phyloP scores from a whole-genome alignment of 768 basidiomycete species.

The Mrakia hoshinonis region DNA sequence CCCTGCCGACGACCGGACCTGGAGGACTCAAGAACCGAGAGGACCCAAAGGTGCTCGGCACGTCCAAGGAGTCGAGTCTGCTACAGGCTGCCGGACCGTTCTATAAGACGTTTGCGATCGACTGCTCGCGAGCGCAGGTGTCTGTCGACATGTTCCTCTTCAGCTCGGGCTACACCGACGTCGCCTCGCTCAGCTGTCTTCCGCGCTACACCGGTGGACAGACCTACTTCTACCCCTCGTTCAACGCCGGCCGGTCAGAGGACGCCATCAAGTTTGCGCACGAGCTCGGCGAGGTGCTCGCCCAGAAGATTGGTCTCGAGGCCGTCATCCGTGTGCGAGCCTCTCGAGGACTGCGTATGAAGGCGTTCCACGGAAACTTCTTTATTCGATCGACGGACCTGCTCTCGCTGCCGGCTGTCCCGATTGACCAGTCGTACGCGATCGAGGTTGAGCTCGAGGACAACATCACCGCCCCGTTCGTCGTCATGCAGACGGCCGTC shows the following conservation, averaged over 20 bases:
- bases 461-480: constrained; percentile 76
- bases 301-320: constrained; percentile 90
- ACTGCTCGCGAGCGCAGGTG: constrained; percentile 92
- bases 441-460: constrained; percentile 96
- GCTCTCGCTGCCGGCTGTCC: constrained; percentile 91
- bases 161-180: constrained; percentile 85
- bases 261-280: constrained; percentile 98
- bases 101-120: constrained; percentile 98
- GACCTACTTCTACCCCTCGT: constrained; percentile 96
- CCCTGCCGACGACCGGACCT: constrained; percentile 75
- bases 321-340: constrained; percentile 97
- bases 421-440: constrained; percentile 87
- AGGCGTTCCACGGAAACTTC: constrained; percentile 97
- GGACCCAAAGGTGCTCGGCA: constrained; percentile 91
- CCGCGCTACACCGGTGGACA: constrained; percentile 97
- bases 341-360: constrained; percentile 84
- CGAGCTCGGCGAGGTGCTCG: constrained; percentile 86
- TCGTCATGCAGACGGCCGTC: constrained; percentile 89
- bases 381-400: constrained; percentile 96
- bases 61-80: constrained; percentile 85
- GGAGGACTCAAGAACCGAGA: constrained; percentile 93
- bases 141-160: constrained; percentile 99
- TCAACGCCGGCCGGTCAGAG: constrained; percentile 86
- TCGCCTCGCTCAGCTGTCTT: constrained; percentile 81
- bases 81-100: constrained; percentile 89